Conservation (phyloP, 257 asterid genomes). For the Osmanthus fragrans region DNA sequence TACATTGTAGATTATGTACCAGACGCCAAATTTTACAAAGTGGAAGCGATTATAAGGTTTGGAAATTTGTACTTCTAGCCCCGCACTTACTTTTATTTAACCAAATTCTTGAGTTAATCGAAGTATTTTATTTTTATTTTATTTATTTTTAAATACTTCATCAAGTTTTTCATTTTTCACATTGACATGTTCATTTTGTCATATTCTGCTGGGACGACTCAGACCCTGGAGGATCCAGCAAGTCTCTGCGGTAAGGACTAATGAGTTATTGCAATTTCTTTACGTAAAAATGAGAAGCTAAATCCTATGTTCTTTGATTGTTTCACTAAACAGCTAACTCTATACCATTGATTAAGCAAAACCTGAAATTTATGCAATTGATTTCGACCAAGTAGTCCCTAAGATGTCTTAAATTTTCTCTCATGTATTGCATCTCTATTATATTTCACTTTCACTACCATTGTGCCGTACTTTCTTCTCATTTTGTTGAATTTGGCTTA, state of each 20-base stretch:
- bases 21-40: conserved; percentile 77
- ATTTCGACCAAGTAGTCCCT: not conserved
- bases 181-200: conserved; percentile 6
- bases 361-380: not conserved
- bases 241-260: conserved; percentile 80
- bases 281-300: not conserved
- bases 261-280: conserved; percentile 13
- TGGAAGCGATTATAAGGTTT: conserved; percentile 92
- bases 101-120: not conserved
- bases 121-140: too few species aligned
- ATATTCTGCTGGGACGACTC: conserved; percentile 30
- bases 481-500: not conserved
- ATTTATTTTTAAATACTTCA: not conserved
- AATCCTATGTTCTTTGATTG: not conserved
- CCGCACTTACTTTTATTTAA: not conserved
- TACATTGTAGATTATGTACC: conserved; percentile 56
- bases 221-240: conserved; percentile 95
- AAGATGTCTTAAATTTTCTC: not conserved
- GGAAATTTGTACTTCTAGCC: not conserved
- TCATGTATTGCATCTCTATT: not conserved
- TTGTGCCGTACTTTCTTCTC: not conserved
- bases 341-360: not conserved
- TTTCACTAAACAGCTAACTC: not conserved
- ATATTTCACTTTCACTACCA: not conserved
- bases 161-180: conserved; percentile 11